These are phyloP conservation scores for Plantago major DNA, from an alignment of 257 asterid genomes.

Conservation along the genomic window DNA sequence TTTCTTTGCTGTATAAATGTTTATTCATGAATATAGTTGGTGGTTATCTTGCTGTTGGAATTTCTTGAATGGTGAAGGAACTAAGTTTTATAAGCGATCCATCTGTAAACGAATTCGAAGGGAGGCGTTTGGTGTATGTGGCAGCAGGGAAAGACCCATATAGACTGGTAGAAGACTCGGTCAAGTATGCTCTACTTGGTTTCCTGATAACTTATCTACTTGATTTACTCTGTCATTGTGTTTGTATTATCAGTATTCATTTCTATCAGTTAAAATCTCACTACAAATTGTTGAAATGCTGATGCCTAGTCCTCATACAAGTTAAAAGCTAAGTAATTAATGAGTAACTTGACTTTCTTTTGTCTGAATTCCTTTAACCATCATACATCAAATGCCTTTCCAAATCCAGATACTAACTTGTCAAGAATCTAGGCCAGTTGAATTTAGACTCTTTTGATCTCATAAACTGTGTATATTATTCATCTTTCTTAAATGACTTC, in stretches of 20 bases:
- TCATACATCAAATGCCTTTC: no score
- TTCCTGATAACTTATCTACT: not conserved
- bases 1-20: no score
- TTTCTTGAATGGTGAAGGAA: slow-evolving; percentile 4
- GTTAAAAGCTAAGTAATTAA: no score
- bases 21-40: not conserved
- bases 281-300: no score
- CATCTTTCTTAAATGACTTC: not conserved
- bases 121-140: slow-evolving; percentile 65
- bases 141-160: slow-evolving; percentile 71
- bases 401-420: no score
- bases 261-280: no score
- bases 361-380: no score
- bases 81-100: slow-evolving; percentile 67
- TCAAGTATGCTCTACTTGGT: slow-evolving; percentile 50
- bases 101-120: slow-evolving; percentile 68
- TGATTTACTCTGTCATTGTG: not conserved
- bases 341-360: no score
- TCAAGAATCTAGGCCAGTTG: no score
- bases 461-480: not conserved
- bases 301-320: no score
- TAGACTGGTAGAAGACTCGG: slow-evolving; percentile 46
- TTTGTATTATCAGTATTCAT: not conserved
- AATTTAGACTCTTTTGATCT: not conserved
- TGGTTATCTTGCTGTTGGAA: not conserved